phyloP scores from a whole-genome alignment of 2,329 filamentous ascomycete species.

The Alternaria angustiovoidea region DNA sequence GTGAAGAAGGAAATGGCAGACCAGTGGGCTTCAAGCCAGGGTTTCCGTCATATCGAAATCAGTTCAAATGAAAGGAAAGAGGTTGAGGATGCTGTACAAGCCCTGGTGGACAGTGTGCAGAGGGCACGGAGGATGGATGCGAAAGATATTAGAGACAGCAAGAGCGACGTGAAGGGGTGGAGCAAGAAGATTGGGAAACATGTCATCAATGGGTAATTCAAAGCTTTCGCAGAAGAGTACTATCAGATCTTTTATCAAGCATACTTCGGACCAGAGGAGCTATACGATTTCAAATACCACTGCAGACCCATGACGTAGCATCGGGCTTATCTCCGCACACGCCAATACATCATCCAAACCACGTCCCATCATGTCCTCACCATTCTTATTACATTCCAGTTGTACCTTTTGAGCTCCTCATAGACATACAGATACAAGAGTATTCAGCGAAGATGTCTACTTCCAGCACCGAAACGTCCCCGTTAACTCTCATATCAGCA shows the following conservation, averaged over 20 bases:
- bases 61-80: slow-evolving; percentile 13
- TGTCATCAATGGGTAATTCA: neutral
- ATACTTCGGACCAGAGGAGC: neutral
- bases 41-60: slow-evolving; percentile 31
- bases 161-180: neutral
- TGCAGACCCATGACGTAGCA: slow-evolving; percentile 1
- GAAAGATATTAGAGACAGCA: slow-evolving; percentile 8
- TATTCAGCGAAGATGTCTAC: neutral
- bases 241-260: neutral
- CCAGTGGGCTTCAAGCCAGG: slow-evolving; percentile 37
- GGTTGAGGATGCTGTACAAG: slow-evolving; percentile 24
- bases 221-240: neutral
- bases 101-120: slow-evolving; percentile 25
- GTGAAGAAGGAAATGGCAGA: slow-evolving; percentile 28
- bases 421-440: neutral
- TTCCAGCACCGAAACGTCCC: neutral
- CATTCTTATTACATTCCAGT: neutral
- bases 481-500: slow-evolving; percentile 35
- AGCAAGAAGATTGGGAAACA: neutral
- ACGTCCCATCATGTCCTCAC: neutral
- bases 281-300: slow-evolving; percentile 2
- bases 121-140: slow-evolving; percentile 17
- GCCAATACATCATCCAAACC: slow-evolving; percentile 3
- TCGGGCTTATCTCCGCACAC: slow-evolving; percentile 7
- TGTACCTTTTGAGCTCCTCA: neutral